Base-by-base conservation (phyloP, 2,329 filamentous ascomycete genomes). In the Neopestalotiopsis rosae region DNA sequence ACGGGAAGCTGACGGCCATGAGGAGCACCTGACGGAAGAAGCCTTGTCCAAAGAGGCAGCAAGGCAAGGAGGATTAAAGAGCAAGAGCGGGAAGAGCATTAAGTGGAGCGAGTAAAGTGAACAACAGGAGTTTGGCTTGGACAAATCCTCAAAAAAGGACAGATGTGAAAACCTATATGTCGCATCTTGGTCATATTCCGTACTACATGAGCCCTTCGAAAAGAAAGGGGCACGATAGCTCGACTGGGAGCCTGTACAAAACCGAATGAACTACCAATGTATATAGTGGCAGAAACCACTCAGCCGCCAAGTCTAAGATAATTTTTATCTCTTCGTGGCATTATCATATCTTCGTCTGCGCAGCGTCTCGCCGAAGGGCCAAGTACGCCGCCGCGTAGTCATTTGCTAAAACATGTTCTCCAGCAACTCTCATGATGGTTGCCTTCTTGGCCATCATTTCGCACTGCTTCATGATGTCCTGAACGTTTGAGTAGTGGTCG, bases 401-500 rank as follows among this genome's bases (percentile, higher is more conserved):
- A 73, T 91, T 91, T 1, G 91, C 89, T 71, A 90, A 74, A 20
- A 83, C 84, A 72, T 85, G 79, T 73, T 94, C 91, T 0, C 91
- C 92, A 7, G 88, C 85, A 61, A 91, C 82, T 78, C 91, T 90
- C 84, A 93, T 92, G 65, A 97, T 87, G 65, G 90, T 90, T 3
- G 92, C 91, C 80, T 94, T 95, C 84, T 96, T 96, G 24, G 92
- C 91, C 82, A 95, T 87, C 84, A 93, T 90, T 79, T 94, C 92
- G 75, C 93, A 91, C 80, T 93, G 91, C 67, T 89, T 90, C n/a
- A 84, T 81, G 14, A 90, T 81, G 76, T 93, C 92, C 76, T 93
- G 90, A 14, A 94, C 83, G 61, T 84, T 86, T 57, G 89, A 88
- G 77, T 89, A 97, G 71, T 90, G 87, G 40, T 83, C 82, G 72